Evolutionary conservation across 345 rosid species (phyloP).

Genomic region (Corchorus capsularis): DNA sequence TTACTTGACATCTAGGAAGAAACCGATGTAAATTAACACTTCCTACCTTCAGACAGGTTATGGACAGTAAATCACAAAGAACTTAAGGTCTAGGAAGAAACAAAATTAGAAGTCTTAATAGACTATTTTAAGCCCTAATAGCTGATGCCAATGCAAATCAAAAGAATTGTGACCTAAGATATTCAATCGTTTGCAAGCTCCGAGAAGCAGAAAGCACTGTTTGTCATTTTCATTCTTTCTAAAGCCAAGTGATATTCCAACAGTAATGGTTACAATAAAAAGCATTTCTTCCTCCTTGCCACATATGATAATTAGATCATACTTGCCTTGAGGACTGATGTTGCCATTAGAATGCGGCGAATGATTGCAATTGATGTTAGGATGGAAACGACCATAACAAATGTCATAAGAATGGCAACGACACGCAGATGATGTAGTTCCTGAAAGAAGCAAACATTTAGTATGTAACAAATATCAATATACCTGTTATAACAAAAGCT

Average conservation of each 20-base stretch:
- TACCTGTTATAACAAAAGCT: not conserved
- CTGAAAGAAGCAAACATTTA: slow-evolving; percentile 45
- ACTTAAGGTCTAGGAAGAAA: not conserved
- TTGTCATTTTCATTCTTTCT: not conserved
- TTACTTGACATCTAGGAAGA: not conserved
- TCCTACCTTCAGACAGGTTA: not conserved
- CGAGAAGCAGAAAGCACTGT: not conserved
- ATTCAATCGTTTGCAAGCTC: not conserved
- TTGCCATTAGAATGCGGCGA: slow-evolving; percentile 92
- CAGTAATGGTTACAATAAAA: not conserved
- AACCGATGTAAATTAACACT: not conserved
- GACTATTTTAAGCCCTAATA: not conserved
- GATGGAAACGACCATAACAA: slow-evolving; percentile 65
- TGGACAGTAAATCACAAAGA: not conserved
- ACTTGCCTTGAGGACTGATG: slow-evolving; percentile 94
- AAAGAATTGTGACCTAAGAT: not conserved
- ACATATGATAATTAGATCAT: slow-evolving; percentile 3
- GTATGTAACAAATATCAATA: slow-evolving; percentile 5
- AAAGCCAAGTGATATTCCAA: not conserved
- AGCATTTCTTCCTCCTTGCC: not conserved
- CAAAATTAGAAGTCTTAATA: not conserved
- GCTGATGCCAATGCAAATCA: not conserved
- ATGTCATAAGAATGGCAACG: slow-evolving; percentile 78
- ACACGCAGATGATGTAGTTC: slow-evolving; percentile 80
- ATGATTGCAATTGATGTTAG: slow-evolving; percentile 91